Evolutionary conservation across 345 rosid genomes (phyloP), one percentile per base, ranked within the genome.

Genomic region (Sisymbrium irio): DNA sequence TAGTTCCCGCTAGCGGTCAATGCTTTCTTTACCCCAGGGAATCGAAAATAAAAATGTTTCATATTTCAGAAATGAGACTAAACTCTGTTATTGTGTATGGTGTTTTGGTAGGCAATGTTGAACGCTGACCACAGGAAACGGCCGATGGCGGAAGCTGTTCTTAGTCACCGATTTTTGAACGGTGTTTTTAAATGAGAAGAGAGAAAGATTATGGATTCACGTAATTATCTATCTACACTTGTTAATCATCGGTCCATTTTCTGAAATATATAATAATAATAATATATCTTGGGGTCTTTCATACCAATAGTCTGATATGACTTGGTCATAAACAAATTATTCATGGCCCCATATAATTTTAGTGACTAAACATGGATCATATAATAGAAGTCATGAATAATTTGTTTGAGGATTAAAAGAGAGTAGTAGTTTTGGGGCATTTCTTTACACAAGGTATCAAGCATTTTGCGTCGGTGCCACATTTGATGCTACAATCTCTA

Each of bases 81-180:
- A 56, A 45, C 30, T 30, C 11, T 15, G 35, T 8, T 25, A n/a
- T 5, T 35, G 22, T 47, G 50, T 75, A 17, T 28, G 20, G 15
- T 56, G 14, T 41, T 62, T 37, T 67, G 80, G 85, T 68, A 94
- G 98, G 90, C 89, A 55, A 91, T 94, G 98, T 78, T 94, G 79
- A 82, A 53, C 35, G 85, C 90, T 0, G 91, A 94, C 76, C 87
- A 82, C 49, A 80, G 86, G 35, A 88, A 94, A 44, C 85, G 98
- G 9, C 97, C 98, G 47, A 76, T 70, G 61, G 97, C 96, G 42
- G 87, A 91, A 73, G 90, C 97, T 68, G 85, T 89, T 39, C 80
- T 86, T 19, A 85, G 72, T 65, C 98, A 94, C 73, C 87, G 82
- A 17, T 94, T 94, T 83, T 42, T 89, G 78, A 85, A 73, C 6